Percentiles rank a stretch among this genome's conserved stretches.
Evolutionary conservation across 2,329 filamentous ascomycete species (phyloP).

Genomic region (Ophiocordyceps camponoti-saundersi): DNA sequence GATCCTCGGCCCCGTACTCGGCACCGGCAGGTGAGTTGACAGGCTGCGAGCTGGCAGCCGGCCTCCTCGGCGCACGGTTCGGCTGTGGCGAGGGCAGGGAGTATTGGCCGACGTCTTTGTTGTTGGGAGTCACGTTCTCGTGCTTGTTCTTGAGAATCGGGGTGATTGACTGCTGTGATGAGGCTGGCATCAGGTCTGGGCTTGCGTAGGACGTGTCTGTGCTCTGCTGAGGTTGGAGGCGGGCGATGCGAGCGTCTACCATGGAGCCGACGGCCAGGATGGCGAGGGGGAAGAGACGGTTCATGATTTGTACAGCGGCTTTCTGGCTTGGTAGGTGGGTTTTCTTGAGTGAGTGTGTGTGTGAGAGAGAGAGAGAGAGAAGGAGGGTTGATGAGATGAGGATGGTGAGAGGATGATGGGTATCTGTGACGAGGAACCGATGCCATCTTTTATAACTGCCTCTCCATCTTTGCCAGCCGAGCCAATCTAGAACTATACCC

Average conservation of each 20-base stretch:
- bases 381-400: neutral
- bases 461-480: neutral
- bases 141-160: neutral
- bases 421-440: neutral
- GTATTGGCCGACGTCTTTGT: no score
- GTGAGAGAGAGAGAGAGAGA: neutral
- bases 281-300: conserved; percentile 9
- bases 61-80: no score
- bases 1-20: no score
- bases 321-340: no score
- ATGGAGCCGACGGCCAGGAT: conserved; percentile 10
- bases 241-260: conserved; percentile 10
- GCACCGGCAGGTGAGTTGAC: no score
- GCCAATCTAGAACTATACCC: no score
- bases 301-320: no score
- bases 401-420: neutral
- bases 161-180: neutral
- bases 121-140: no score
- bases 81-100: no score
- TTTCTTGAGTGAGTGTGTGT: neutral
- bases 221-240: conserved; percentile 5
- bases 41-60: no score
- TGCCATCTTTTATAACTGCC: neutral
- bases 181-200: neutral
- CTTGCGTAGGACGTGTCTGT: neutral